Evolutionary conservation across 2,329 filamentous ascomycete species (phyloP).

Genomic region (Boeremia exigua): DNA sequence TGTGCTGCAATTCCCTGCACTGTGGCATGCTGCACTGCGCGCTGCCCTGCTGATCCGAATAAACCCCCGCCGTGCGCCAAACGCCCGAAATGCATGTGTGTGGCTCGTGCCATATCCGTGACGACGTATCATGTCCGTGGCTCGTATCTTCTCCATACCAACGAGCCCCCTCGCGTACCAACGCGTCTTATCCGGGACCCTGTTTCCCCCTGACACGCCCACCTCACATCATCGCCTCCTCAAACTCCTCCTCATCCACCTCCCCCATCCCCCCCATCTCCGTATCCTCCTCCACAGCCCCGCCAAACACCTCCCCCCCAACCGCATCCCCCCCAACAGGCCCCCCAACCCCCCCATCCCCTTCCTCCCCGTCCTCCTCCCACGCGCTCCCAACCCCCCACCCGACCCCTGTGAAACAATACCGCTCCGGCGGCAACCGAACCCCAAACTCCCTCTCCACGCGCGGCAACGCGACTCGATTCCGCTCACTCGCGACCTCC

Average conservation of each 20-base stretch:
- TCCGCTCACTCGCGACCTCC: constrained; percentile 63
- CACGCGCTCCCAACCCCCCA: constrained; percentile 57
- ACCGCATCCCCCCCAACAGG: constrained; percentile 26
- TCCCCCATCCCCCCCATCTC: constrained; percentile 44
- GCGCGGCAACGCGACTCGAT: constrained; percentile 53
- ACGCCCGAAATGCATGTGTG: too few relatives aligned
- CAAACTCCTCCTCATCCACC: constrained; percentile 55
- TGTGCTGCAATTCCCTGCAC: too few relatives aligned
- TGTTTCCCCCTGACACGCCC: too few relatives aligned
- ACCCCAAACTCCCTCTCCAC: constrained; percentile 65
- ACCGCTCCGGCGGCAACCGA: constrained; percentile 66
- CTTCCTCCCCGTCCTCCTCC: constrained; percentile 71
- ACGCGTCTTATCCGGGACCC: too few relatives aligned
- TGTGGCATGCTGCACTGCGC: too few relatives aligned
- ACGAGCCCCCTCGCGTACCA: too few relatives aligned
- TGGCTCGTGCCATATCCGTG: too few relatives aligned
- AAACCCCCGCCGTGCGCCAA: too few relatives aligned
- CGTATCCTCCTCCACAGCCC: constrained; percentile 17
- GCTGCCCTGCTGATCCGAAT: too few relatives aligned
- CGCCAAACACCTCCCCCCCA: constrained; percentile 7
- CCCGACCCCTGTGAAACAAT: constrained; percentile 50
- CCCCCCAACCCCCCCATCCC: constrained; percentile 44
- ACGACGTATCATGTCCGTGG: too few relatives aligned
- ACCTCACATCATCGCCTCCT: constrained; percentile 46
- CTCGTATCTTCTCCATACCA: too few relatives aligned